Evolutionary conservation across 257 asterid species (phyloP).

Genomic region (Plantago ovata): DNA sequence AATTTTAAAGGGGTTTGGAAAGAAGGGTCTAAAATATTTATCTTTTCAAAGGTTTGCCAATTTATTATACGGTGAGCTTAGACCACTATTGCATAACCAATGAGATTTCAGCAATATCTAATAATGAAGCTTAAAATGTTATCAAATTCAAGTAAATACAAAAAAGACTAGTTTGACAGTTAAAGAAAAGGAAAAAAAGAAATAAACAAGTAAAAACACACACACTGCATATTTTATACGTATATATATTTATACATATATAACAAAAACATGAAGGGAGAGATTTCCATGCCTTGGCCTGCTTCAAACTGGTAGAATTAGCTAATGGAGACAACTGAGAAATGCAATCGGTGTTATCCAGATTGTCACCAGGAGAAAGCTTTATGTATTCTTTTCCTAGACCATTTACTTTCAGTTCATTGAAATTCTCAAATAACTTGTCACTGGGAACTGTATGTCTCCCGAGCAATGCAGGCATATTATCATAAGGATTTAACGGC

Average conservation of each 20-base stretch:
- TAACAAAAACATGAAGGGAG: constrained; percentile 16
- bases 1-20: constrained; percentile 6
- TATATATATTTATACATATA: too few species aligned
- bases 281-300: constrained; percentile 46
- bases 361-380: constrained; percentile 37
- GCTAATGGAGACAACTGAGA: constrained; percentile 49
- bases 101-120: too few species aligned
- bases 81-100: too few species aligned
- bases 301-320: constrained; percentile 44
- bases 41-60: too few species aligned
- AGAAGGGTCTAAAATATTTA: too few species aligned
- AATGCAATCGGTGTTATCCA: constrained; percentile 42
- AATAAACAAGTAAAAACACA: too few species aligned
- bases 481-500: constrained; percentile 77
- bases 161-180: too few species aligned
- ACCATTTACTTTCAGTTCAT: constrained; percentile 50
- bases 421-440: constrained; percentile 53
- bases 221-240: too few species aligned
- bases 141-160: too few species aligned
- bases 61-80: too few species aligned
- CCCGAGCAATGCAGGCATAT: constrained; percentile 58
- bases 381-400: constrained; percentile 47
- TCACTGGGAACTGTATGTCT: constrained; percentile 44
- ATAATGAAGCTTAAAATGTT: too few species aligned
- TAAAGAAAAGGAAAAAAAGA: too few species aligned